Evolutionary conservation across 345 rosid genomes (phyloP).

Genomic region (Angophora floribunda): DNA sequence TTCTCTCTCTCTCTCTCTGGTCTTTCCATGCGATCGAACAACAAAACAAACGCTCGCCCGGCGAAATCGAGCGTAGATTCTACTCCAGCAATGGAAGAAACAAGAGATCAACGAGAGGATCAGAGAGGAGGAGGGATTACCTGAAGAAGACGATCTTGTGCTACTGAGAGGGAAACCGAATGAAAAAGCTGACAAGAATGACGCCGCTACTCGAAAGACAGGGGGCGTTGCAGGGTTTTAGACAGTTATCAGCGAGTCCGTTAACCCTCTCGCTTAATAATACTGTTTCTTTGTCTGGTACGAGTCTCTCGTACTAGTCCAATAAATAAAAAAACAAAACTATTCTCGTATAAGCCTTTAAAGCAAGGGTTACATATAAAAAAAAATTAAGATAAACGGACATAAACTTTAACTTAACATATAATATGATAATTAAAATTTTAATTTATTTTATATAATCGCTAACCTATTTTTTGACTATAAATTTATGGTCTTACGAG

Average conservation of each 20-base stretch:
- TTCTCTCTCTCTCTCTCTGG: not conserved
- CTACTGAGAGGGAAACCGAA: not conserved
- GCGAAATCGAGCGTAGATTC: not conserved
- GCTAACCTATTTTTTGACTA: accelerated
- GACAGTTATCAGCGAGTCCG: not conserved
- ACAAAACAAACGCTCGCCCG: not conserved
- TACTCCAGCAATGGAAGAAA: not conserved
- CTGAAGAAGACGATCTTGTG: not conserved
- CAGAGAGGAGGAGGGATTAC: not conserved
- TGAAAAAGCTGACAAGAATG: not conserved
- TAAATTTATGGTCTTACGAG: too few relatives aligned
- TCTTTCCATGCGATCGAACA: not conserved
- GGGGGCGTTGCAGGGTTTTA: not conserved
- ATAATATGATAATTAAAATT: accelerated
- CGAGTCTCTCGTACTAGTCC: not conserved
- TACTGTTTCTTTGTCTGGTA: not conserved
- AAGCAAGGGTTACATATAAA: not conserved
- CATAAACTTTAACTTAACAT: too few relatives aligned
- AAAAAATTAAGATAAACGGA: not conserved
- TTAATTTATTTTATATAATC: accelerated
- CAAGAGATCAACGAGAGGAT: not conserved
- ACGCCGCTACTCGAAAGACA: not conserved
- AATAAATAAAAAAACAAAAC: not conserved
- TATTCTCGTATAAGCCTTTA: not conserved
- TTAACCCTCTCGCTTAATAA: not conserved